These are phyloP conservation scores for Hypoxylon sp. DNA, from an alignment of 2,329 filamentous ascomycete species.

Conservation along the genomic window DNA sequence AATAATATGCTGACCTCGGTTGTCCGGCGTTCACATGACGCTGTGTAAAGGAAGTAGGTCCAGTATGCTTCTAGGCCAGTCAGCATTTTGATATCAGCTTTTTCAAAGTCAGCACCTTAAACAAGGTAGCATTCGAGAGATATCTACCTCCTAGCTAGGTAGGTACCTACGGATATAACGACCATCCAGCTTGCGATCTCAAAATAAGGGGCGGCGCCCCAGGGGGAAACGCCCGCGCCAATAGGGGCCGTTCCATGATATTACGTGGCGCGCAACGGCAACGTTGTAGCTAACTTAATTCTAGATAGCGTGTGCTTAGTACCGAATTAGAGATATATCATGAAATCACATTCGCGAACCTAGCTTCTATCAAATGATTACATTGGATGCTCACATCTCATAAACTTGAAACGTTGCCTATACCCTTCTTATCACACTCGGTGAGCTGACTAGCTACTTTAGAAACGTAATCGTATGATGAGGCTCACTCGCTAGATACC, in stretches of 20 bases:
- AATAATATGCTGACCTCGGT: not conserved
- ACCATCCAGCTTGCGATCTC: constrained; percentile 1
- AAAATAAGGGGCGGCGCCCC: constrained; percentile 12
- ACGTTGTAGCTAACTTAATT: constrained; percentile 30
- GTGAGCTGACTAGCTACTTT: not conserved
- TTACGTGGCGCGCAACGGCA: constrained; percentile 29
- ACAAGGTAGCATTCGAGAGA: not conserved
- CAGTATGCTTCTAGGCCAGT: not conserved
- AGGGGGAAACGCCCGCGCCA: not conserved
- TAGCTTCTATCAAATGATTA: constrained; percentile 4
- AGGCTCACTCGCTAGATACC: constrained; percentile 4
- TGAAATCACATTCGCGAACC: not conserved
- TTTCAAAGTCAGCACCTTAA: not conserved
- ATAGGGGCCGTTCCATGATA: constrained; percentile 20
- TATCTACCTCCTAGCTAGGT: not conserved
- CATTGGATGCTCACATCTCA: constrained; percentile 2
- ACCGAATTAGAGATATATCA: constrained; percentile 1
- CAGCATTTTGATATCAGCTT: not conserved
- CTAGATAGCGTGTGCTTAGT: constrained; percentile 2
- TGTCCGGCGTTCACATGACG: constrained; percentile 3
- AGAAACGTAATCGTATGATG: constrained; percentile 6
- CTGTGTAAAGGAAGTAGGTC: too few species aligned
- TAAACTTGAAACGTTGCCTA: constrained; percentile 35
- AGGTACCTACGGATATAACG: constrained; percentile 5
- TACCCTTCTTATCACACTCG: not conserved